Percentiles rank a stretch among this genome's conserved stretches.
phyloP scores from a whole-genome alignment of 1,284 basidiomycete genomes.

The Abortiporus biennis region DNA sequence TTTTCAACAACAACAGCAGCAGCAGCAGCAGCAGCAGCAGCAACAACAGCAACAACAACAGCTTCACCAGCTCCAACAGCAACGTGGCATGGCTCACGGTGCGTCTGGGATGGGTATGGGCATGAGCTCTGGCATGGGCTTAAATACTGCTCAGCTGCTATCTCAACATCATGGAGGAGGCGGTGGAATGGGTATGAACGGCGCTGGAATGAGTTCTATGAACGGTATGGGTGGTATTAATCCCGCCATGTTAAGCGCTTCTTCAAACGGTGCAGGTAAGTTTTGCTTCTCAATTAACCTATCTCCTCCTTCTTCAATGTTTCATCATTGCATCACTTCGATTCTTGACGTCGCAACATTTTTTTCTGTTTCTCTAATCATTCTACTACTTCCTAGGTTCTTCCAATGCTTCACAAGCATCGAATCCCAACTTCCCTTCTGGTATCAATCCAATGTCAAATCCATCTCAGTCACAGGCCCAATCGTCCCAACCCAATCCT shows the following conservation, averaged over 20 bases:
- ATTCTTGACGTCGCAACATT: background rate
- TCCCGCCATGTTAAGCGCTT: constrained; percentile 8
- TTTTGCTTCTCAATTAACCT: background rate
- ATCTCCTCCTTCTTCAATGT: background rate
- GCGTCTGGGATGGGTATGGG: constrained; percentile 1
- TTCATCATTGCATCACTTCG: background rate
- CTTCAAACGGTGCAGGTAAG: constrained; percentile 3
- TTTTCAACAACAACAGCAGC: background rate
- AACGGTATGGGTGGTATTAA: constrained; percentile 10
- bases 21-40: constrained; percentile 1
- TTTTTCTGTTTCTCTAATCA: background rate
- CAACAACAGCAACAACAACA: constrained; percentile 4
- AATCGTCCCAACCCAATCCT: background rate
- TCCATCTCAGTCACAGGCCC: background rate
- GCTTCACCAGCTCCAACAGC: background rate
- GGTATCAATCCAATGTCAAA: background rate
- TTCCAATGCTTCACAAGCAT: background rate
- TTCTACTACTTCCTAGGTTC: background rate
- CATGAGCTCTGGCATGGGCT: background rate
- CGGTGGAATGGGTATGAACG: background rate
- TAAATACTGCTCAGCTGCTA: background rate
- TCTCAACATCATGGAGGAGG: background rate
- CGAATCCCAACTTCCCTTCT: background rate
- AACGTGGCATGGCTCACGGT: background rate
- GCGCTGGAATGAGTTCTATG: constrained; percentile 4